Conservation (phyloP, 2,329 filamentous ascomycete genomes). For the Rugonectria rugulosa region DNA sequence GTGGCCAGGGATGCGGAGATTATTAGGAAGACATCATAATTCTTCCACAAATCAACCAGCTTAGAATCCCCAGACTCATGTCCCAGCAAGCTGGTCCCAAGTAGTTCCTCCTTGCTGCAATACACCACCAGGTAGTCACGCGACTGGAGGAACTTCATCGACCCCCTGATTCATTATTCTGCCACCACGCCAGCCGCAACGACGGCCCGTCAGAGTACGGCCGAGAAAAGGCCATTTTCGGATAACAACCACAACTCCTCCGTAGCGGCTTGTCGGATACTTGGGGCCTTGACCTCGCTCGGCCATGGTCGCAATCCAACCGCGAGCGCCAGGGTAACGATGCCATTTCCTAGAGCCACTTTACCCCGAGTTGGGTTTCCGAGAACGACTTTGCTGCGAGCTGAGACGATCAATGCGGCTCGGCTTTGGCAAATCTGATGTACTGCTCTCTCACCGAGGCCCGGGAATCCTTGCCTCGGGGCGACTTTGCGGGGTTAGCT, state of each 20-base stretch:
- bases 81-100: neutral
- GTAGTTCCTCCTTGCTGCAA: too few species aligned
- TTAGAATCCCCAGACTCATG: neutral
- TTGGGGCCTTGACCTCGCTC: neutral
- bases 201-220: constrained; percentile 14
- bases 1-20: neutral
- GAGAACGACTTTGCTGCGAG: too few species aligned
- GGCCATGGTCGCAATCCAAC: too few species aligned
- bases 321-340: too few species aligned
- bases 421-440: too few species aligned
- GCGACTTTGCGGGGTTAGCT: constrained; percentile 11
- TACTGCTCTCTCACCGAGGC: neutral
- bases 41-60: neutral
- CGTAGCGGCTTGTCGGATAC: neutral
- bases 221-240: constrained; percentile 3
- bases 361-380: too few species aligned
- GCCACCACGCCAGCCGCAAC: neutral
- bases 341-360: too few species aligned
- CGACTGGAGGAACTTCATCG: constrained; percentile 4
- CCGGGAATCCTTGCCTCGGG: neutral
- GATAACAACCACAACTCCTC: neutral
- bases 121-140: too few species aligned
- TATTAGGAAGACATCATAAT: neutral
- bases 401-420: too few species aligned
- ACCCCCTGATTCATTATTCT: constrained; percentile 2